Conservation (phyloP, 371 early-diverging fungal species). For the Mucor indicus region DNA sequence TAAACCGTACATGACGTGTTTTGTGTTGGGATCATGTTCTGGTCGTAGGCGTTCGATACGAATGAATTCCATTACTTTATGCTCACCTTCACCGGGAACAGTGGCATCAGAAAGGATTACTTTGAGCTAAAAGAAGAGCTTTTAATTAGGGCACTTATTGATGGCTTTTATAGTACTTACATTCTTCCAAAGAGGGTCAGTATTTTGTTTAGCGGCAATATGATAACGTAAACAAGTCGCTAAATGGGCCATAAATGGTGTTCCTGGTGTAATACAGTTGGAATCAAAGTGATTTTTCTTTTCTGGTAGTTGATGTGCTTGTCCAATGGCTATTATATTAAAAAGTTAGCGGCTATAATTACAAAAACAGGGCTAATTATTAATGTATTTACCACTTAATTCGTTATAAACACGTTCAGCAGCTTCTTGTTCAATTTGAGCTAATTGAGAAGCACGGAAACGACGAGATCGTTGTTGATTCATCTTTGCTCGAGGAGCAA, state of each 20-base stretch:
- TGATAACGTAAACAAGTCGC: constrained; percentile 87
- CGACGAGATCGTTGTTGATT: constrained; percentile 99
- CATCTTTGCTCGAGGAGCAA: constrained; percentile 99
- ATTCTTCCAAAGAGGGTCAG: constrained; percentile 89
- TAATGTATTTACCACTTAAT: constrained; percentile 47
- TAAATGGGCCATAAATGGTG: constrained; percentile 96
- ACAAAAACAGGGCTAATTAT: not conserved
- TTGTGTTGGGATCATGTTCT: constrained; percentile 86
- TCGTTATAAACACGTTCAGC: constrained; percentile 64
- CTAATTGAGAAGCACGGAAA: constrained; percentile 92
- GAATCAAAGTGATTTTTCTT: constrained; percentile 86
- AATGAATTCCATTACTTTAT: constrained; percentile 99
- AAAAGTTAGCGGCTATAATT: not conserved
- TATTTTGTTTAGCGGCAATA: constrained; percentile 85
- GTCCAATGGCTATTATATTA: constrained; percentile 41
- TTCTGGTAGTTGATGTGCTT: constrained; percentile 47
- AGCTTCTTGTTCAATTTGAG: constrained; percentile 71
- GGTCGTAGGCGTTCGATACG: constrained; percentile 79
- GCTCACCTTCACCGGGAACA: constrained; percentile 99
- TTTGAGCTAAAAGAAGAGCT: constrained; percentile 57
- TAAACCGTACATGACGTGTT: constrained; percentile 96
- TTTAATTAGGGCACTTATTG: not conserved
- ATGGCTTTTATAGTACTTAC: constrained; percentile 32
- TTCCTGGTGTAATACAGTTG: constrained; percentile 99
- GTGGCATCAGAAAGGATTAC: constrained; percentile 94